Evolutionary conservation across 192 early-diverging fungal species (phyloP).

Genomic region (Dimargaris verticillata): DNA sequence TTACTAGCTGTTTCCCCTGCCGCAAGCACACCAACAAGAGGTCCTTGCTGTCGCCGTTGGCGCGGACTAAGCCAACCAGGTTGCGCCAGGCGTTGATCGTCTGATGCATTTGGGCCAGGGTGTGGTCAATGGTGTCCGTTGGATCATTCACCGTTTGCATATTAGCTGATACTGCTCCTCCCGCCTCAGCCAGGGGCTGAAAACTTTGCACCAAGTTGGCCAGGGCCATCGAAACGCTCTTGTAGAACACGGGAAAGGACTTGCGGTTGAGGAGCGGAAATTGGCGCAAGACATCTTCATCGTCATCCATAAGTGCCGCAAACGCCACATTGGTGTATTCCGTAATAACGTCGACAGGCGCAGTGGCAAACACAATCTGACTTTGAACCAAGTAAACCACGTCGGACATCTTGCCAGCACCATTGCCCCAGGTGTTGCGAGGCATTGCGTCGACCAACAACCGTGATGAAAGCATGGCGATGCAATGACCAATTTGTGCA

Average conservation of each 20-base stretch:
- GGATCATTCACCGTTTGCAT: too few relatives aligned
- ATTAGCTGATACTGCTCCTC: too few relatives aligned
- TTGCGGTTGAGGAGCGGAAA: background rate
- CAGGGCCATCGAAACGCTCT: background rate
- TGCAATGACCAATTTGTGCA: too few relatives aligned
- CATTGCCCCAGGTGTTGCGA: too few relatives aligned
- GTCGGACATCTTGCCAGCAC: background rate
- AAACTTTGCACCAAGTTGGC: background rate
- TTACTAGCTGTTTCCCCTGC: conserved; percentile 17
- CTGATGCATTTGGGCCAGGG: background rate
- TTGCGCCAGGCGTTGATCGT: background rate
- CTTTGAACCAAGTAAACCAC: conserved; percentile 1
- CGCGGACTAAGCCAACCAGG: conserved; percentile 4
- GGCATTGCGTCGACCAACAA: too few relatives aligned
- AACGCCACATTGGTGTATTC: conserved; percentile 4
- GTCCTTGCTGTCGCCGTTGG: conserved; percentile 11
- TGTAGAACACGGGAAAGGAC: conserved; percentile 7
- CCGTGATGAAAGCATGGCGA: too few relatives aligned
- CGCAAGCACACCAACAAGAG: conserved; percentile 16
- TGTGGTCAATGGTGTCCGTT: background rate
- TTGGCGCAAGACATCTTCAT: background rate
- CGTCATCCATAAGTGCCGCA: background rate
- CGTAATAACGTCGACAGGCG: background rate
- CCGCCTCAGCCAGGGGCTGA: background rate
- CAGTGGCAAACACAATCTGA: conserved; percentile 1